Percentiles rank a stretch among this genome's conserved stretches.
phyloP scores from a whole-genome alignment of 2,329 filamentous ascomycete genomes.

The Cercospora zeae-maydis region DNA sequence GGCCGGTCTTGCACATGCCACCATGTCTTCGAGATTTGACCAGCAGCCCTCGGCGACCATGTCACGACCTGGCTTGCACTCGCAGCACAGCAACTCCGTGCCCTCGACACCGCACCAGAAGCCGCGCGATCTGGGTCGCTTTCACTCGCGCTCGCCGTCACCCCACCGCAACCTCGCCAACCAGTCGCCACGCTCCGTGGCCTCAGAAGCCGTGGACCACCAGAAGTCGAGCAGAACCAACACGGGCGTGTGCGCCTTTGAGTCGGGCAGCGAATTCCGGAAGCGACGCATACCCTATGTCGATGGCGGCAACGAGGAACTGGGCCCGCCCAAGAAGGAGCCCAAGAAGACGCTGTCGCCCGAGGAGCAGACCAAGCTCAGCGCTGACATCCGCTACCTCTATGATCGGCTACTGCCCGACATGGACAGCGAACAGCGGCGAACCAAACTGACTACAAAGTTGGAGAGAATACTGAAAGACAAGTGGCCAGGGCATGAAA shows the following conservation, averaged over 20 bases:
- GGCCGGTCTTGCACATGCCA: constrained; percentile 24
- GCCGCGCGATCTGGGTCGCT: constrained; percentile 71
- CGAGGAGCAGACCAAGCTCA: constrained; percentile 71
- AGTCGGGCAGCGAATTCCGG: constrained; percentile 77
- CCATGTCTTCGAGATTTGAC: constrained; percentile 24
- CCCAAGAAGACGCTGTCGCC: constrained; percentile 67
- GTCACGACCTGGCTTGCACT: constrained; percentile 27
- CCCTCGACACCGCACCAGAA: constrained; percentile 91
- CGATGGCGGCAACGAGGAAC: constrained; percentile 72
- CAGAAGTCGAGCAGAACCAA: constrained; percentile 12
- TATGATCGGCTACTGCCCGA: constrained; percentile 84
- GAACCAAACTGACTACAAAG: constrained; percentile 76
- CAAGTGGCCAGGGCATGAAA: constrained; percentile 87
- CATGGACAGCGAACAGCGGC: constrained; percentile 69
- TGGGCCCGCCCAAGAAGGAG: constrained; percentile 66
- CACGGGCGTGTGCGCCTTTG: constrained; percentile 71
- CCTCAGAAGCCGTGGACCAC: constrained; percentile 75
- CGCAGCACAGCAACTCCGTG: constrained; percentile 78
- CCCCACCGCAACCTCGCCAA: constrained; percentile 68
- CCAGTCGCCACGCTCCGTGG: constrained; percentile 84
- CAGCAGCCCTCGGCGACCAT: constrained; percentile 24
- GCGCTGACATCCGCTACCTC: constrained; percentile 76
- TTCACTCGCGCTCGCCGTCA: constrained; percentile 75
- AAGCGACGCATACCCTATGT: constrained; percentile 83
- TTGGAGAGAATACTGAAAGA: constrained; percentile 82